Conservation (phyloP, 768 basidiomycete species). For the Panaeolus papilionaceus region DNA sequence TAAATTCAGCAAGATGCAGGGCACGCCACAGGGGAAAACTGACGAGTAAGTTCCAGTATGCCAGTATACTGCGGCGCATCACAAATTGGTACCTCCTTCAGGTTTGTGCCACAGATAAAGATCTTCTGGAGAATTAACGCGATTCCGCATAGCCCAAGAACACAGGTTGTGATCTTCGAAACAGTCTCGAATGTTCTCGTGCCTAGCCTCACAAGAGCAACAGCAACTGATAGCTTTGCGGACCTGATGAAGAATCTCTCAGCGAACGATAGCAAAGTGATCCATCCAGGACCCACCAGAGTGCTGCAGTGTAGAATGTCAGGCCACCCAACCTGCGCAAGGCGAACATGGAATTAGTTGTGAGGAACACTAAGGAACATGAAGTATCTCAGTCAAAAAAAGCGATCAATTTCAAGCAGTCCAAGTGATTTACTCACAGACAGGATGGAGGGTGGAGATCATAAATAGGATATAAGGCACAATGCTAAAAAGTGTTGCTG, state of each 20-base stretch:
- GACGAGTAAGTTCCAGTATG: background rate
- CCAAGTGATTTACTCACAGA: background rate
- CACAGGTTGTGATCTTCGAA: background rate
- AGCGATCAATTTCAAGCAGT: background rate
- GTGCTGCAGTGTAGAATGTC: slow-evolving; percentile 3
- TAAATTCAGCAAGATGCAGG: background rate
- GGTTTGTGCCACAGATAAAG: background rate
- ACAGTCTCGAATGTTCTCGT: background rate
- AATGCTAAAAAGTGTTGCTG: slow-evolving; percentile 19
- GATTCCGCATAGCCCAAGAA: background rate
- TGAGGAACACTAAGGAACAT: background rate
- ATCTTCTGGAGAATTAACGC: slow-evolving; percentile 1
- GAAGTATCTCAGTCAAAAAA: background rate
- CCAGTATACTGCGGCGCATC: background rate
- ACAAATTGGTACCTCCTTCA: background rate
- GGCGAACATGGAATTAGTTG: background rate
- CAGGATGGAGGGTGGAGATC: background rate
- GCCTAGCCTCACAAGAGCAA: background rate
- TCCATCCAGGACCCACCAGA: background rate
- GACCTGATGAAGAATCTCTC: background rate
- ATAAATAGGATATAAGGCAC: background rate
- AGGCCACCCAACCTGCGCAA: background rate
- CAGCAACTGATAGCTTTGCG: background rate
- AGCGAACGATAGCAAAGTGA: background rate
- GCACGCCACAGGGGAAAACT: background rate